phyloP scores from a whole-genome alignment of 2,329 filamentous ascomycete species.

The Botrytis pseudocinerea region DNA sequence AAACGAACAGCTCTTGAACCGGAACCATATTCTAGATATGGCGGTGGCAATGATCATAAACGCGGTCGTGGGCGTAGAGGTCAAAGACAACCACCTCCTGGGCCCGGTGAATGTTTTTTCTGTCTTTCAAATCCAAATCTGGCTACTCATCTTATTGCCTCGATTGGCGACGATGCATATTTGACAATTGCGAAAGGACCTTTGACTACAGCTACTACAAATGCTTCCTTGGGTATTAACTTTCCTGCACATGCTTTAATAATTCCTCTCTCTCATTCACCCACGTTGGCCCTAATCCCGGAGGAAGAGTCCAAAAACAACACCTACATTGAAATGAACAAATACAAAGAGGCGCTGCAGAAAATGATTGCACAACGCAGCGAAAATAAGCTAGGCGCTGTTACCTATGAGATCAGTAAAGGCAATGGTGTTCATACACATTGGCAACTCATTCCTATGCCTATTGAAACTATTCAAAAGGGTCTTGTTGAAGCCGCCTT shows the following conservation, averaged over 20 bases:
- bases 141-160: conserved; percentile 84
- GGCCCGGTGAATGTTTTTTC: conserved; percentile 87
- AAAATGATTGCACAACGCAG: conserved; percentile 67
- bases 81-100: conserved; percentile 58
- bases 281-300: conserved; percentile 70
- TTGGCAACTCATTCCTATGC: conserved; percentile 88
- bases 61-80: conserved; percentile 50
- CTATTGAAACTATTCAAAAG: conserved; percentile 64
- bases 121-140: conserved; percentile 86
- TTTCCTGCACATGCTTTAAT: conserved; percentile 90
- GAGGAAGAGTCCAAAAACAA: conserved; percentile 50
- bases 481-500: conserved; percentile 87
- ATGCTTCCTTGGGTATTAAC: conserved; percentile 60
- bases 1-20: conserved; percentile 51
- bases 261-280: conserved; percentile 79
- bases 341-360: conserved; percentile 75
- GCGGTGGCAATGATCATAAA: conserved; percentile 46
- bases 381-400: conserved; percentile 66
- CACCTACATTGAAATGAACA: conserved; percentile 78
- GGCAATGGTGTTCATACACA: conserved; percentile 80
- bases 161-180: conserved; percentile 84
- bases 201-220: conserved; percentile 70
- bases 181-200: conserved; percentile 91
- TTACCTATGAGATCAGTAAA: conserved; percentile 92
- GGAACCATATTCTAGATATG: conserved; percentile 56